phyloP scores from a whole-genome alignment of 345 rosid genomes.

The Corchorus olitorius region DNA sequence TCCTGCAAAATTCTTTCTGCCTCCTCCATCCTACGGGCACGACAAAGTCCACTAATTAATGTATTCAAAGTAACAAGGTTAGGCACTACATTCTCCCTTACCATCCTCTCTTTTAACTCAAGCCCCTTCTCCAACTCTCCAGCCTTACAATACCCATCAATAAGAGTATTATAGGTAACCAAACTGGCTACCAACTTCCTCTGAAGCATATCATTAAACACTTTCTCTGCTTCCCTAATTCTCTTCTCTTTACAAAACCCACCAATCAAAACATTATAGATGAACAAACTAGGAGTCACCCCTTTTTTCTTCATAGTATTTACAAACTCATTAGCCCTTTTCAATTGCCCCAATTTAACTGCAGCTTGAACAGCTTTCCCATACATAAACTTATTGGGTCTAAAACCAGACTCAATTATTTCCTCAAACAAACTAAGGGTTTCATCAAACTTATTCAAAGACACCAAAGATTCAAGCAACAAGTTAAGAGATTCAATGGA shows the following conservation, averaged over 20 bases:
- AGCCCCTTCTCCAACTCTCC: conserved; percentile 55
- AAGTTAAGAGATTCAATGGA: conserved; percentile 40
- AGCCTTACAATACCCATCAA: conserved; percentile 70
- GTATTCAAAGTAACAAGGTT: conserved; percentile 73
- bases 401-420: conserved; percentile 44
- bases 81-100: conserved; percentile 44
- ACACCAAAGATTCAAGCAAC: conserved; percentile 47
- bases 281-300: conserved; percentile 49
- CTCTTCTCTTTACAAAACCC: conserved; percentile 60
- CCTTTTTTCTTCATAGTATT: conserved; percentile 55
- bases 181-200: conserved; percentile 40
- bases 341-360: conserved; percentile 58
- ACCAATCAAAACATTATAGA: conserved; percentile 65
- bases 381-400: conserved; percentile 56
- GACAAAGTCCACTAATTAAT: conserved; percentile 62
- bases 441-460: conserved; percentile 38
- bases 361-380: conserved; percentile 81
- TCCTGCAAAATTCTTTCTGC: conserved; percentile 55
- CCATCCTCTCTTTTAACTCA: conserved; percentile 58
- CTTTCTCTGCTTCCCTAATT: conserved; percentile 58
- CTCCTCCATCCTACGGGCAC: conserved; percentile 57
- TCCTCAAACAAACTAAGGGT: conserved; percentile 55
- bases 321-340: conserved; percentile 52
- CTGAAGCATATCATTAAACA: conserved; percentile 65
- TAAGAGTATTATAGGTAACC: conserved; percentile 69